A percentile compares a stretch with the other conserved stretches of the same genome.
Evolutionary conservation across 1,284 basidiomycete species (phyloP).

Genomic region (Amylostereum areolatum): DNA sequence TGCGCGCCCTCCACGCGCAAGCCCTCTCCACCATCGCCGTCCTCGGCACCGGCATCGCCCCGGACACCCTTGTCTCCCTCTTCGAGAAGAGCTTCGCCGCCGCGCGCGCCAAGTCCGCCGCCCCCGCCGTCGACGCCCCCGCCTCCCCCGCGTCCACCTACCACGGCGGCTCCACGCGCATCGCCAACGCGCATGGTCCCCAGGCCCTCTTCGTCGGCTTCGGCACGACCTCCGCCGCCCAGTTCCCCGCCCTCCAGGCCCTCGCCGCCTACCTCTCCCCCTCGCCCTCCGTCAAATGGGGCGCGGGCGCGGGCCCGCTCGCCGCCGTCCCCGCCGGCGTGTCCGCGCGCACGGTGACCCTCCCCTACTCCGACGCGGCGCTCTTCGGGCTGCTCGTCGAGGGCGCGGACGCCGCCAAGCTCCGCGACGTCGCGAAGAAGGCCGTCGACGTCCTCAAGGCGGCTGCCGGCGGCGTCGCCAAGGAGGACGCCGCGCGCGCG

Average conservation of each 20-base stretch:
- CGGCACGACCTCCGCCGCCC: constrained; percentile 57
- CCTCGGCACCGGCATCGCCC: constrained; percentile 80
- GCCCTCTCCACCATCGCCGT: constrained; percentile 82
- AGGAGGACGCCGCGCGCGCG: constrained; percentile 73
- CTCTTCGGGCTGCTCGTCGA: constrained; percentile 80
- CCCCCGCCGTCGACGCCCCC: constrained; percentile 34
- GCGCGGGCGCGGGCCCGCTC: constrained; percentile 65
- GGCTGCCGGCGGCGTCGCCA: constrained; percentile 37
- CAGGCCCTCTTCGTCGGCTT: constrained; percentile 84
- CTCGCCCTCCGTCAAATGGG: constrained; percentile 79
- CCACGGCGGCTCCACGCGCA: constrained; percentile 81
- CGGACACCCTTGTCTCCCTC: constrained; percentile 62
- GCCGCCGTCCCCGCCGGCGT: constrained; percentile 47
- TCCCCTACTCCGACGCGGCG: constrained; percentile 86
- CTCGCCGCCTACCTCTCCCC: constrained; percentile 76
- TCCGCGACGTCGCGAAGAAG: constrained; percentile 60
- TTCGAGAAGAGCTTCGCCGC: constrained; percentile 65
- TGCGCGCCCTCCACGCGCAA: constrained; percentile 49
- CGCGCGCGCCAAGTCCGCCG: constrained; percentile 26
- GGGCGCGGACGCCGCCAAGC: constrained; percentile 48
- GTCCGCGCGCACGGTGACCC: constrained; percentile 65
- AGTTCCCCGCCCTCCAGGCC: constrained; percentile 62
- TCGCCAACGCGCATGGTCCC: constrained; percentile 52
- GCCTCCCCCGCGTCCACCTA: constrained; percentile 49
- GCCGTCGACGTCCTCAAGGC: constrained; percentile 67